Percentiles rank a stretch among this genome's conserved stretches.
These are phyloP conservation scores for Cicer judaicum DNA, from an alignment of 306 rosid species.

Conservation along the genomic window DNA sequence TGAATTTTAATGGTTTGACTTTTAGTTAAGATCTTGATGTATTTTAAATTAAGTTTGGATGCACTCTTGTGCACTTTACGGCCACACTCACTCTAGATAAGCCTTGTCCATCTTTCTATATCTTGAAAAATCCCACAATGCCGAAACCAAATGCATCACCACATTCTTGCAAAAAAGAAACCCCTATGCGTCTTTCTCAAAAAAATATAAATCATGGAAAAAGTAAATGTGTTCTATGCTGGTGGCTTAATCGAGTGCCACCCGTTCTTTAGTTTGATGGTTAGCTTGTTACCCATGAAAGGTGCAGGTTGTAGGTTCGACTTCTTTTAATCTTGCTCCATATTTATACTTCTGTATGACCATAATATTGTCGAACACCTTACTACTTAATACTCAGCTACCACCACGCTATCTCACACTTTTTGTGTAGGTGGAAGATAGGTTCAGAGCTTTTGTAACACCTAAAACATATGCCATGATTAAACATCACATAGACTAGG, in stretches of 20 bases:
- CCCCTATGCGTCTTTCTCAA: neutral
- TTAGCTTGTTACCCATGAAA: neutral
- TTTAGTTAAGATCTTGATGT: neutral
- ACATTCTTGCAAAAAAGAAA: neutral
- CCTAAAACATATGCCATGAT: neutral
- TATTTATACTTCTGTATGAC: neutral
- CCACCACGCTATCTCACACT: slow-evolving; percentile 9
- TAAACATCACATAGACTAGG: no score
- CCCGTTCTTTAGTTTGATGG: neutral
- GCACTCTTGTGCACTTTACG: slow-evolving; percentile 13
- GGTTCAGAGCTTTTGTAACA: slow-evolving; percentile 22
- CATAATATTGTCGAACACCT: neutral
- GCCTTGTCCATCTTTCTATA: slow-evolving; percentile 17
- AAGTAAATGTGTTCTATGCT: slow-evolving; percentile 7
- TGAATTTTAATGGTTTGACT: neutral
- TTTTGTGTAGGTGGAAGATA: slow-evolving; percentile 5
- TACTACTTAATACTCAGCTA: neutral
- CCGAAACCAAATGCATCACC: slow-evolving; percentile 13
- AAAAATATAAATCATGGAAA: slow-evolving; percentile 11
- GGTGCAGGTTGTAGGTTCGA: no score
- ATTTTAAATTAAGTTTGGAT: slow-evolving; percentile 15
- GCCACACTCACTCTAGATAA: neutral
- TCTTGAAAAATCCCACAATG: slow-evolving; percentile 16
- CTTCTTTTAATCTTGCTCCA: no score
- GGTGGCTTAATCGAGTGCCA: neutral